Base-by-base conservation (phyloP, 2,329 filamentous ascomycete species). In the Arthroderma sp. region DNA sequence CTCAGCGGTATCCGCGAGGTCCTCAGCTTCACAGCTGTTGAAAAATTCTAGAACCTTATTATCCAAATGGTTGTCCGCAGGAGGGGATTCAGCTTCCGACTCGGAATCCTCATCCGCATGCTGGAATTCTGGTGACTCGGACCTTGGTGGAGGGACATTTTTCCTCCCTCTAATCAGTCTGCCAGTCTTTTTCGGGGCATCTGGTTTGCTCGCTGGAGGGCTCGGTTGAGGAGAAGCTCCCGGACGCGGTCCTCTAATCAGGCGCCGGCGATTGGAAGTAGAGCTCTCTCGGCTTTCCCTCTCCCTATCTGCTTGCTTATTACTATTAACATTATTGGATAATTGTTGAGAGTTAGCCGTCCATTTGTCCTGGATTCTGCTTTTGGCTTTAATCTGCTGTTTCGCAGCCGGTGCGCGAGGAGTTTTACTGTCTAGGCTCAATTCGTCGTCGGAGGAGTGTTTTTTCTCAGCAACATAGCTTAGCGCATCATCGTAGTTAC, bases 1-100 rank as follows among this genome's bases (percentile, higher is more conserved):
- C 30, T 80, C 80, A 0, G 85, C 85, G 49, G 95, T 80, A 53
- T 94, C 88, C 1, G 83, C 77, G 36, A 98, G 74, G 46, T 89
- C 85, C 32, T 81, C 75, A 6, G 77, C 67, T 4, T 78, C 77
- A 59, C 85, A 91, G 0, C 72, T 78, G 57, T 96, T 96, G 62
- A 98, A 80, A 56, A 87, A 93, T 5, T 79, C 73, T 29, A 96
- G 68, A 5, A 95, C 75, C 45, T 73, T 73, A 4, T 56, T 57
- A 29, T 77, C 70, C 36, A 77, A 59, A 29, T 63, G 58, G 10
- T 63, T 61, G 42, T 67, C 63, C 28, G 68, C 65, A 37, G 66
- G 65, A 4, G 56, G 49, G 15, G 60, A 58, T 22, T 62, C 64
- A 28, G 58, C 54, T 28, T 60, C 63, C 6, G 61, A 62, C 38